phyloP scores from a whole-genome alignment of 768 basidiomycete species.

The Cystobasidium ongulense region DNA sequence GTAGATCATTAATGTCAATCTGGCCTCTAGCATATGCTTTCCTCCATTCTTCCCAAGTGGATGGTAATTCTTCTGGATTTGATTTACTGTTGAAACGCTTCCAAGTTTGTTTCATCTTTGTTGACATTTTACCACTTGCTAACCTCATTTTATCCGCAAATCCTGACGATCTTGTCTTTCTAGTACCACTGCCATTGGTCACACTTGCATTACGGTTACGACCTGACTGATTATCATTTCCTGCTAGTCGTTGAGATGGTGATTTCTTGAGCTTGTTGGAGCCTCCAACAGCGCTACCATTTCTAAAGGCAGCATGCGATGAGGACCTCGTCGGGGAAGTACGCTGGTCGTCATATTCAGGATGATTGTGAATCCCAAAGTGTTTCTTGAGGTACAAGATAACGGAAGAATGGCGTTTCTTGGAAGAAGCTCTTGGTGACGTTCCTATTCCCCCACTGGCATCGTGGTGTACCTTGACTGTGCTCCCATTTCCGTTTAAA shows the following conservation, averaged over 20 bases:
- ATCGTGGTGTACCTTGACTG: background rate
- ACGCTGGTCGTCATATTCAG: background rate
- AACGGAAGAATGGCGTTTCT: background rate
- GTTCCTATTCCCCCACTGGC: background rate
- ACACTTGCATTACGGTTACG: background rate
- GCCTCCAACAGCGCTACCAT: background rate
- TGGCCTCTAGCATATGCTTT: slow-evolving; percentile 31
- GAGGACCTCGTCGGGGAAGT: background rate
- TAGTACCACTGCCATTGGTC: background rate
- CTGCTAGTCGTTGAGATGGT: background rate
- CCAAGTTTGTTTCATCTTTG: slow-evolving; percentile 1
- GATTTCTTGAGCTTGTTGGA: background rate
- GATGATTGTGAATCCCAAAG: background rate
- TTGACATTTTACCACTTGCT: slow-evolving; percentile 10
- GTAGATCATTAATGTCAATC: slow-evolving; percentile 38
- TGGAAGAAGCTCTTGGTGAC: background rate
- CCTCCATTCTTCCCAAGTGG: slow-evolving; percentile 35
- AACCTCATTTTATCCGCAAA: slow-evolving; percentile 23
- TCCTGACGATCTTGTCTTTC: slow-evolving; percentile 2
- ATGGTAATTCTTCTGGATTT: slow-evolving; percentile 34
- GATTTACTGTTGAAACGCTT: slow-evolving; percentile 32
- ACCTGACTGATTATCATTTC: background rate
- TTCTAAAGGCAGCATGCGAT: background rate
- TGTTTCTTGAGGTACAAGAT: background rate
- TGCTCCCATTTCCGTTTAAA: background rate